Evolutionary conservation across 2,329 filamentous ascomycete genomes (phyloP).

Genomic region (Rutstroemia sydowiana): DNA sequence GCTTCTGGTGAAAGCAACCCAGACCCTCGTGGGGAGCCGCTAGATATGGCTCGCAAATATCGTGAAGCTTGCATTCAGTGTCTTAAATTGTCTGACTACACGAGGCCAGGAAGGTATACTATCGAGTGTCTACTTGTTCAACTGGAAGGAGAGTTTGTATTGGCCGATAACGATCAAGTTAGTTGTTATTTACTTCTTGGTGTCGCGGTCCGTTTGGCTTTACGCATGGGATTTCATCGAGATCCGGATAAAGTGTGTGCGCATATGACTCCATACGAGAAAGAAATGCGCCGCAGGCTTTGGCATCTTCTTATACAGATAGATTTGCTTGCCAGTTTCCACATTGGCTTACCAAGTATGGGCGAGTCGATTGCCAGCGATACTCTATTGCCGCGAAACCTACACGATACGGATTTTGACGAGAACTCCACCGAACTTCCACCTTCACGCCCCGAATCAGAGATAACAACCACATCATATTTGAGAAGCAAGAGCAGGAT

Average conservation of each 20-base stretch:
- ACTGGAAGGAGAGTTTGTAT: conserved; percentile 46
- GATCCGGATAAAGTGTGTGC: conserved; percentile 39
- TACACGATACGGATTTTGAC: conserved; percentile 71
- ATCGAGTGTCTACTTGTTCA: conserved; percentile 46
- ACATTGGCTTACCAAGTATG: conserved; percentile 52
- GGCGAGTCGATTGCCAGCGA: conserved; percentile 66
- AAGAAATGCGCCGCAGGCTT: conserved; percentile 53
- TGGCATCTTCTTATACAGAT: conserved; percentile 63
- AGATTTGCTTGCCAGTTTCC: conserved; percentile 68
- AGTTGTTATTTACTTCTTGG: conserved; percentile 47
- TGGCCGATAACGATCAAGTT: conserved; percentile 44
- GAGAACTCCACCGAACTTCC: conserved; percentile 59
- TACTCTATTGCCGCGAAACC: conserved; percentile 63
- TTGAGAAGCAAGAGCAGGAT: conserved; percentile 44
- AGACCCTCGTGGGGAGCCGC: conserved; percentile 37
- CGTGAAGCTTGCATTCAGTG: conserved; percentile 45
- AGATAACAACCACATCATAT: conserved; percentile 52
- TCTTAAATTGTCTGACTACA: conserved; percentile 43
- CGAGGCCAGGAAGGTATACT: conserved; percentile 40
- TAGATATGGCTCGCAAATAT: conserved; percentile 42
- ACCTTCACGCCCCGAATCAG: conserved; percentile 46
- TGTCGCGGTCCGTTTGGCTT: conserved; percentile 45
- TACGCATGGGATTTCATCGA: conserved; percentile 52
- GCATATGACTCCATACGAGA: conserved; percentile 42
- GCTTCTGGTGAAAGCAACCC: conserved; percentile 38